Percentiles rank a stretch among this genome's conserved stretches.
phyloP scores from a whole-genome alignment of 179 eudicot genomes.

The Beta lomatogona region DNA sequence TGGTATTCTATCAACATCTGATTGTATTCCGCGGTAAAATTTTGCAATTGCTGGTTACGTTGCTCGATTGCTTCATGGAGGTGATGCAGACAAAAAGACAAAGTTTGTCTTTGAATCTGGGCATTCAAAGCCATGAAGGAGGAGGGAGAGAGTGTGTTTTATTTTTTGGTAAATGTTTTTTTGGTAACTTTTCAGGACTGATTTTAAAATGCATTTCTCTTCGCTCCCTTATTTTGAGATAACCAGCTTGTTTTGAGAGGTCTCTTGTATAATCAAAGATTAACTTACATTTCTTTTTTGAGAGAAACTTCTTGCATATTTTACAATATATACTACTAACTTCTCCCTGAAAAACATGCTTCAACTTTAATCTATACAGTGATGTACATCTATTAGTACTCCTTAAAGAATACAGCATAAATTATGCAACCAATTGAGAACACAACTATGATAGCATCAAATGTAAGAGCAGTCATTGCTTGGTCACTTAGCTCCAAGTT shows the following conservation, averaged over 20 bases:
- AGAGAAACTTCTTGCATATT: background rate
- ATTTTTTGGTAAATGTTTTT: too few relatives aligned
- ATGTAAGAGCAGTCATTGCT: conserved; percentile 75
- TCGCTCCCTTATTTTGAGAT: too few relatives aligned
- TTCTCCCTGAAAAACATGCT: background rate
- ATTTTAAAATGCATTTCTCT: too few relatives aligned
- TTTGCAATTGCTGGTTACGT: too few relatives aligned
- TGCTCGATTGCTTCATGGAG: too few relatives aligned
- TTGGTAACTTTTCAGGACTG: too few relatives aligned
- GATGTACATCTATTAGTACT: conserved; percentile 25
- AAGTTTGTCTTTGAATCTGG: too few relatives aligned
- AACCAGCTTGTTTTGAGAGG: background rate
- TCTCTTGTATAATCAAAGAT: background rate
- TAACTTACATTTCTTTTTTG: background rate
- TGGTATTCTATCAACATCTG: too few relatives aligned
- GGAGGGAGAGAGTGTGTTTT: too few relatives aligned
- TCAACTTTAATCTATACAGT: background rate
- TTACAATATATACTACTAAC: conserved; percentile 1
- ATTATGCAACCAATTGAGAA: conserved; percentile 60
- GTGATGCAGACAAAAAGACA: too few relatives aligned
- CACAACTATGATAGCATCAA: conserved; percentile 60
- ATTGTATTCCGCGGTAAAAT: too few relatives aligned
- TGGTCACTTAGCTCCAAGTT: conserved; percentile 76
- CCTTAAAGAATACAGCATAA: conserved; percentile 66
- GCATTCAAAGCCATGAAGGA: too few relatives aligned